Percentiles rank a stretch among this genome's conserved stretches.
Evolutionary conservation across 768 basidiomycete species (phyloP).

Genomic region (Pleurotus sapidus): DNA sequence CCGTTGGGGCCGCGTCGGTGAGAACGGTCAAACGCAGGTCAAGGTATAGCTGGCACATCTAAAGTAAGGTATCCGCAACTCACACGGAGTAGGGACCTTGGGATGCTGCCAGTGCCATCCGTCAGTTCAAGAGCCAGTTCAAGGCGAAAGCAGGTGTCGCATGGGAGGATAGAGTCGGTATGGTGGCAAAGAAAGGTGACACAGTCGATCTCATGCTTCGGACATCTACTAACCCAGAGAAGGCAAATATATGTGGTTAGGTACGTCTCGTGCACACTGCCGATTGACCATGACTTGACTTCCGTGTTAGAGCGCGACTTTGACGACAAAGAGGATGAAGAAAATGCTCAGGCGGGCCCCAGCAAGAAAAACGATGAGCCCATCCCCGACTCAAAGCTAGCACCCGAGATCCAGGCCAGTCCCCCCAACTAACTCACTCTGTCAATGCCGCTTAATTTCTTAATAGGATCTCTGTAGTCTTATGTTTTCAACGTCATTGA

Average conservation of each 20-base stretch:
- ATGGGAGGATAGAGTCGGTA: constrained; percentile 51
- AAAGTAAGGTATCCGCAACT: not conserved
- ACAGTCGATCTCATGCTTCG: not conserved
- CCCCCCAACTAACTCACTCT: not conserved
- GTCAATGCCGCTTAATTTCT: not conserved
- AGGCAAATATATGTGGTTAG: constrained; percentile 66
- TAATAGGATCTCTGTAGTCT: constrained; percentile 42
- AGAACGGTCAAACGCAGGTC: constrained; percentile 43
- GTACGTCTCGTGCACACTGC: constrained; percentile 23
- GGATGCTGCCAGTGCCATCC: constrained; percentile 31
- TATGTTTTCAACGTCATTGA: constrained; percentile 54
- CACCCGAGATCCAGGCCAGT: constrained; percentile 41
- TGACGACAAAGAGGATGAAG: constrained; percentile 45
- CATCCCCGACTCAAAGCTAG: constrained; percentile 46
- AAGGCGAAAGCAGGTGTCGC: constrained; percentile 44
- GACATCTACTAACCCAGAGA: not conserved
- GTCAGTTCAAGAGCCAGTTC: constrained; percentile 63
- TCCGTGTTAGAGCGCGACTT: constrained; percentile 43
- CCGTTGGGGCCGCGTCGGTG: constrained; percentile 64
- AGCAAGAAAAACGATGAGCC: constrained; percentile 28
- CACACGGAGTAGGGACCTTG: constrained; percentile 42
- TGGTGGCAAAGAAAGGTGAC: constrained; percentile 48
- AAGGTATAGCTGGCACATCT: constrained; percentile 32
- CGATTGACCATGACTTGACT: not conserved
- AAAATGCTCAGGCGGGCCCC: constrained; percentile 26